Percentiles rank a stretch among this genome's conserved stretches.
These are phyloP conservation scores for Calonectria honghensis DNA, from an alignment of 2,329 filamentous ascomycete genomes.

Conservation along the genomic window DNA sequence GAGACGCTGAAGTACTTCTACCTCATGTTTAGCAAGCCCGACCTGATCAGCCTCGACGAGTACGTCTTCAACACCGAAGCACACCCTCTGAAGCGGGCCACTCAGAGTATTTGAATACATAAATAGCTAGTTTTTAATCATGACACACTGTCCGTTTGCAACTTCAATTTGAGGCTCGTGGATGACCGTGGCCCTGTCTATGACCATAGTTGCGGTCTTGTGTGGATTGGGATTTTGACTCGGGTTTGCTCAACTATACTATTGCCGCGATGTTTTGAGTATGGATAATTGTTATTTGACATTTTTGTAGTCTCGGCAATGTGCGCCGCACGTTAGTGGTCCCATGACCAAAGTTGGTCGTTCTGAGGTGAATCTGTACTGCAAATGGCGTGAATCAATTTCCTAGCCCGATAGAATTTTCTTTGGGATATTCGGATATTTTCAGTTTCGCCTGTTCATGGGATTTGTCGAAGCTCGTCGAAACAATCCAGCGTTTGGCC, in stretches of 20 bases:
- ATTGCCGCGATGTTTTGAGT: neutral
- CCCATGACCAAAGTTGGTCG: neutral
- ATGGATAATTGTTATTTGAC: neutral
- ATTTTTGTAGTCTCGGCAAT: neutral
- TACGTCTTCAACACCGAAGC: conserved; percentile 55
- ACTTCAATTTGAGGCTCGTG: neutral
- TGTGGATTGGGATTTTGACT: neutral
- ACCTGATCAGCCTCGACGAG: conserved; percentile 61
- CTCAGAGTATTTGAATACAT: conserved; percentile 22
- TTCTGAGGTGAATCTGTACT: neutral
- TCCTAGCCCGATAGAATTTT: neutral
- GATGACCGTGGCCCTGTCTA: no score
- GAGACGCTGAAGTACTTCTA: conserved; percentile 58
- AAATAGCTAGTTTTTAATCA: conserved; percentile 11
- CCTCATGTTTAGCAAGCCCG: conserved; percentile 62
- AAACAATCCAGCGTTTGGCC: neutral
- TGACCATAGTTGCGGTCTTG: neutral
- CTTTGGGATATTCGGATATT: no score
- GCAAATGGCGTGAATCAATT: neutral
- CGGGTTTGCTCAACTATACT: no score
- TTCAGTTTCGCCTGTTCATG: neutral
- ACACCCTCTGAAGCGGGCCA: conserved; percentile 48
- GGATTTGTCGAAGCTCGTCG: no score
- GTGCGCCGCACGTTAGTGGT: neutral
- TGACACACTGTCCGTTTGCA: neutral